Evolutionary conservation across 306 rosid species (phyloP), one percentile per base, ranked within the genome.

Genomic region (Prunus kanzakura): DNA sequence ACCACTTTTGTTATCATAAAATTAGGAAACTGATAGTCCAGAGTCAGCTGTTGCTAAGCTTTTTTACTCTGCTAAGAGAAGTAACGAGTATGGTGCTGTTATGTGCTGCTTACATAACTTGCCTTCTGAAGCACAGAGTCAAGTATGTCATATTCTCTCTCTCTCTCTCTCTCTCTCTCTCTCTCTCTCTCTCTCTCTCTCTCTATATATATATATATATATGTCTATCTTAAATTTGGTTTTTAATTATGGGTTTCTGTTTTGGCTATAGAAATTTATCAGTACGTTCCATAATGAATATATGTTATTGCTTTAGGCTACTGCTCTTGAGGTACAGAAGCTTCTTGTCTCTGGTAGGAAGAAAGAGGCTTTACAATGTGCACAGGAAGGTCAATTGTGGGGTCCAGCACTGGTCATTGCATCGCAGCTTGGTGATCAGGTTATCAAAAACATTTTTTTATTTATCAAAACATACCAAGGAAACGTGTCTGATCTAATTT

Each of bases 341-440:
- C 89, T 86, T 76, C 91, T 90, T 75, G 90, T 88, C 51, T 85
- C 88, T 82, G 90, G 96, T 23, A 83, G 78, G 77, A 90, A 82
- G 84, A 79, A 49, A 74, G 96, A 88, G 74, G 96, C 96, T 74
- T 82, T 90, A 68, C 86, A 85, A 60, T 83, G 54, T 76, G 93
- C 96, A 51, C 88, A 90, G 79, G 91, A 85, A 85, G 91, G 96
- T 68, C 96, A 90, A 22, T 72, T 90, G 83, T 90, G 96, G 96
- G 96, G 96, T 54, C 96, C 93, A 61, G 96, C 96, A 25, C 84
- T 90, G 71, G 85, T 88, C 56, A 86, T 88, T 83, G 89, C 96
- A 68, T 85, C 89, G 3, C 91, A 88, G 79, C 93, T 90, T 82
- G 91, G 96, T 74, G 89, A 88, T 51, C 82, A 88, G 91, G 96